Evolutionary conservation across 192 early-diverging fungal species (phyloP), one percentile per base, ranked within the genome.

Genomic region (Backusella liffmaniae): DNA sequence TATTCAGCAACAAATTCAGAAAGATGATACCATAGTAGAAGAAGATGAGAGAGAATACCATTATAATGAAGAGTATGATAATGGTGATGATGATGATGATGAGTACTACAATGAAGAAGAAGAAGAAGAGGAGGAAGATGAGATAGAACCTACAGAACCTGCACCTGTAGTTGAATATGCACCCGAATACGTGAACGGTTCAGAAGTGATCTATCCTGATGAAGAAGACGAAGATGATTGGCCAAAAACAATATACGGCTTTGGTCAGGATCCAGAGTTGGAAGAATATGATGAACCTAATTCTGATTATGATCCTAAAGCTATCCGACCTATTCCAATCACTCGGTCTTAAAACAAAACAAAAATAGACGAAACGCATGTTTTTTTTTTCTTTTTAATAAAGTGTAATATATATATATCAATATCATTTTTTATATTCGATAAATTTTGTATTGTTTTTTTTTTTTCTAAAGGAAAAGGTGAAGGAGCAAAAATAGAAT

Each of bases 141-240:
- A 49, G 5, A 15, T 44, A 49, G 42, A 71, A 71, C 70, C 70
- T 46, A 71, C 70, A 23, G 70, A 71, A 71, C 39, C 70, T 30
- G 39, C 70, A 30, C 39, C 23, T 30, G 26, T 44, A 49, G 5
- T 41, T 16, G 44, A 30, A 29, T 71, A 71, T 71, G 70, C 41
- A 49, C 70, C 70, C 15, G 42, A 44, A 16, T 71, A 41, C 30
- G 39, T 71, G 49, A 29, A 71, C 16, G 70, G 70, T 3, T 34
- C 1, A 32, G 70, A 71, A 69, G 67, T 69, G 4, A 9, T 71
- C 16, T 41, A 29, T 18, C 39, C 35, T 42, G 70, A 71, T 32
- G 70, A 71, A 21, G 70, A 71, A 16, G 70, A 71, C 32, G 70
- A 71, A 71, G 70, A 71, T 26, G 70, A 71, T 49, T 71, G 70